Evolutionary conservation across 805 yeast species (phyloP), one percentile per base, ranked within the genome.

Genomic region (Kuraishia piskuri): DNA sequence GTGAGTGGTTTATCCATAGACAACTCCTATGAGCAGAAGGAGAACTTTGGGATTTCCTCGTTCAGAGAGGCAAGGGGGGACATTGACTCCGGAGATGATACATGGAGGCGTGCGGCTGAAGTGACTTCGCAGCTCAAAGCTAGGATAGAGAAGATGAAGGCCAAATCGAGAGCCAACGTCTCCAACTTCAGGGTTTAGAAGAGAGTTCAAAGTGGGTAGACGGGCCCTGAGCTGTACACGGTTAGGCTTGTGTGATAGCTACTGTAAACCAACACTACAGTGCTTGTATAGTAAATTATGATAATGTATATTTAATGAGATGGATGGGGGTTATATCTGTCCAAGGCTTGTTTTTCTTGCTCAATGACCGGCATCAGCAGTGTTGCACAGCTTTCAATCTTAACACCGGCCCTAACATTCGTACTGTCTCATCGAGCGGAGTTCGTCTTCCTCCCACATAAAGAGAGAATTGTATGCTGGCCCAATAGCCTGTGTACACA

Each of bases 81-180:
- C 3, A 64, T 64, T 50, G 76, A 69, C 48, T 59, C 68, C 31
- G 80, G 74, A 54, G 87, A 80, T 55, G 90, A 84, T 55, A 83
- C 87, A 59, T 90, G 97, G 97, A 81, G 78, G 59, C 79, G 92
- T 50, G 96, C 97, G 0, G 91, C 94, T 0, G 96, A 88, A 60
- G 95, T 90, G 12, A 90, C 97, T 0, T 79, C 83, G 2, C 92
- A 87, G 66, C 77, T 90, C 62, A 88, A 86, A 65, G 95, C 90
- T 0, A 73, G 97, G 60, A 90, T 90, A 48, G 95, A 88, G 67
- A 84, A 86, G 67, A 90, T 90, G 96, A 87, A 87, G 63, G 88
- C 88, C 12, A 75, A 85, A 49, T 55, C 57, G 7, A 46, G 56
- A n/a, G 51, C 50, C 21, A 53, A 54, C 37, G 53, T 54, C 9